Conservation (phyloP, 2,329 filamentous ascomycete genomes). For the Fusarium sp. region DNA sequence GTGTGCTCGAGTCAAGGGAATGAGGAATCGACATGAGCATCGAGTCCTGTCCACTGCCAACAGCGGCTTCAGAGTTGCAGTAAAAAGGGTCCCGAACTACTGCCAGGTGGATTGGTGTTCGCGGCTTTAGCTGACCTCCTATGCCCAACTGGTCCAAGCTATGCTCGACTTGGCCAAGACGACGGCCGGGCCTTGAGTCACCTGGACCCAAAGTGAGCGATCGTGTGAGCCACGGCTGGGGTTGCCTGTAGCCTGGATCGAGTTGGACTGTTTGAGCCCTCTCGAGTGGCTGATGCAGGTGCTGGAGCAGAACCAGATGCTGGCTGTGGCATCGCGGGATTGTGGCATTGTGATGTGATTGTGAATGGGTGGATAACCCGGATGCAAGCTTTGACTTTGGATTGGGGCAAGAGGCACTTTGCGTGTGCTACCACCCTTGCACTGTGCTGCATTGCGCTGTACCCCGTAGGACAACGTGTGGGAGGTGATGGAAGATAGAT, state of each 20-base stretch:
- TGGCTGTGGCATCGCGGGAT: constrained; percentile 24
- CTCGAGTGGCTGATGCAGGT: constrained; percentile 22
- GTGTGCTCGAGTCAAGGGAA: constrained; percentile 37
- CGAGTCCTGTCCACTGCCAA: constrained; percentile 10
- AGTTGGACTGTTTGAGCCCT: constrained; percentile 6
- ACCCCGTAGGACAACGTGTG: not conserved
- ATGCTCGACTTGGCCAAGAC: constrained; percentile 26
- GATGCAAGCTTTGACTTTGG: constrained; percentile 4
- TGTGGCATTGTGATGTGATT: constrained; percentile 16
- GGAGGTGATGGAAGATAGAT: not conserved
- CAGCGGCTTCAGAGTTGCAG: constrained; percentile 16
- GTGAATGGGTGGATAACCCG: constrained; percentile 19
- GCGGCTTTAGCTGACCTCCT: constrained; percentile 28
- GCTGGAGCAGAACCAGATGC: not conserved
- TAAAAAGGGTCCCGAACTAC: constrained; percentile 18
- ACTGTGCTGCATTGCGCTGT: not conserved
- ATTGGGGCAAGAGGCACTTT: not conserved
- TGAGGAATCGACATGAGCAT: constrained; percentile 20
- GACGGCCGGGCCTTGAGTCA: constrained; percentile 33
- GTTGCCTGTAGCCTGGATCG: constrained; percentile 2
- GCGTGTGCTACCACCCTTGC: not conserved
- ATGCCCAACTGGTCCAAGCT: constrained; percentile 20
- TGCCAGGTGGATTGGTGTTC: constrained; percentile 17
- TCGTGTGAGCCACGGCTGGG: constrained; percentile 33
- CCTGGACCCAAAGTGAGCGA: constrained; percentile 28